Evolutionary conservation across 805 yeast genomes (phyloP).

Genomic region (Torulaspora indica): DNA sequence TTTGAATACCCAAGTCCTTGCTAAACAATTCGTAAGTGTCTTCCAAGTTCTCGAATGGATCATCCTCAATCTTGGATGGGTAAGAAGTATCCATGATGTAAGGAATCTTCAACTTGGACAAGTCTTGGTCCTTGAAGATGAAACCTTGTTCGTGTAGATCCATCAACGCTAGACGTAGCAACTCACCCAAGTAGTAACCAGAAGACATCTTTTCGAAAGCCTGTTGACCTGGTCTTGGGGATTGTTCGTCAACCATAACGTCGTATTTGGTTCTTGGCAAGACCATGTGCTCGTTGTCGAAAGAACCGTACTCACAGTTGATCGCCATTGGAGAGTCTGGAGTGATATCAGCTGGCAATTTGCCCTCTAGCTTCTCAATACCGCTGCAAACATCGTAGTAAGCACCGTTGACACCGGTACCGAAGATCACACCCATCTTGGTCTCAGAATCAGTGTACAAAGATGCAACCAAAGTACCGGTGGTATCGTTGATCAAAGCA

Average conservation of each 20-base stretch:
- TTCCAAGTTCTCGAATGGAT: conserved; percentile 76
- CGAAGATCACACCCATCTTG: conserved; percentile 92
- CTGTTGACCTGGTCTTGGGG: conserved; percentile 97
- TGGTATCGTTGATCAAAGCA: conserved; percentile 93
- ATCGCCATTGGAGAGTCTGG: conserved; percentile 80
- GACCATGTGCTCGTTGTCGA: conserved; percentile 79
- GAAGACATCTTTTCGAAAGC: conserved; percentile 95
- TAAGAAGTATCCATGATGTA: conserved; percentile 85
- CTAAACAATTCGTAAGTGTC: conserved; percentile 68
- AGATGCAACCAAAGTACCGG: conserved; percentile 95
- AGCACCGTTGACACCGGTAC: conserved; percentile 97
- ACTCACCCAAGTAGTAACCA: conserved; percentile 93
- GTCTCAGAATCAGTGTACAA: conserved; percentile 85
- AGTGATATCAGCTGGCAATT: conserved; percentile 57
- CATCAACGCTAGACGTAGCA: conserved; percentile 70
- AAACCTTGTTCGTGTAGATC: conserved; percentile 64
- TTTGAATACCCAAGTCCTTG: conserved; percentile 52
- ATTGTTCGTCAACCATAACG: conserved; percentile 67
- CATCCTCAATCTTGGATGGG: conserved; percentile 84
- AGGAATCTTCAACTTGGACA: conserved; percentile 53
- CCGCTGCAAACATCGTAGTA: conserved; percentile 72
- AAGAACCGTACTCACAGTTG: conserved; percentile 97
- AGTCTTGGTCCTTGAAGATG: conserved; percentile 67
- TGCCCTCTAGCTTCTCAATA: conserved; percentile 78
- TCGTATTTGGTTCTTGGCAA: conserved; percentile 92